phyloP scores from a whole-genome alignment of 1,139 yeast genomes.

The Schwanniomyces etchellsii region DNA sequence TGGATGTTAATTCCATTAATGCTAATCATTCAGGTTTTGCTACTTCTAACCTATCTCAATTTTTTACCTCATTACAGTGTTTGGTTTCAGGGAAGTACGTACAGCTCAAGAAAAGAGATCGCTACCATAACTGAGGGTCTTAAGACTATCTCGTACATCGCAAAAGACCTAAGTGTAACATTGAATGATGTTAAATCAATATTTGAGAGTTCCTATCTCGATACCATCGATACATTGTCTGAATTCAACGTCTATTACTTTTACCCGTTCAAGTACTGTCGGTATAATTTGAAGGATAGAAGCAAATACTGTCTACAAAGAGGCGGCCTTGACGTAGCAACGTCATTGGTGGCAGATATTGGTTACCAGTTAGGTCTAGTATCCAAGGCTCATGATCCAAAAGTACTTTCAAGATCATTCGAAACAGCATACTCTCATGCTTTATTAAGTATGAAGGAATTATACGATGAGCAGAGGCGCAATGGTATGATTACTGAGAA shows the following conservation, averaged over 20 bases:
- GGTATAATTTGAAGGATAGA: constrained; percentile 18
- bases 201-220: constrained; percentile 13
- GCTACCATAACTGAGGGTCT: constrained; percentile 44
- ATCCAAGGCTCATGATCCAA: constrained; percentile 31
- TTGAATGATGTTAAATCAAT: constrained; percentile 15
- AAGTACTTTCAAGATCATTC: constrained; percentile 35
- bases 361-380: constrained; percentile 42
- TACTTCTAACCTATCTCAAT: constrained; percentile 4
- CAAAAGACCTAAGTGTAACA: constrained; percentile 45
- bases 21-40: background rate
- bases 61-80: constrained; percentile 37
- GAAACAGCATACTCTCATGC: constrained; percentile 27
- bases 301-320: constrained; percentile 22
- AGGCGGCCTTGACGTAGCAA: constrained; percentile 41
- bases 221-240: constrained; percentile 41
- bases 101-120: constrained; percentile 28
- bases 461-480: constrained; percentile 9
- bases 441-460: constrained; percentile 10
- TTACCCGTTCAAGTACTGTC: constrained; percentile 47
- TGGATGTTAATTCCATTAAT: background rate
- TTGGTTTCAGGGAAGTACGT: constrained; percentile 30
- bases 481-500: background rate
- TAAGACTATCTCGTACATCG: constrained; percentile 48
- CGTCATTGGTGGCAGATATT: constrained; percentile 44
- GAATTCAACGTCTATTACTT: constrained; percentile 36